A percentile compares a stretch with the other conserved stretches of the same genome.
These are phyloP conservation scores for Colletotrichum cereale DNA, from an alignment of 2,329 filamentous ascomycete species.

Conservation along the genomic window DNA sequence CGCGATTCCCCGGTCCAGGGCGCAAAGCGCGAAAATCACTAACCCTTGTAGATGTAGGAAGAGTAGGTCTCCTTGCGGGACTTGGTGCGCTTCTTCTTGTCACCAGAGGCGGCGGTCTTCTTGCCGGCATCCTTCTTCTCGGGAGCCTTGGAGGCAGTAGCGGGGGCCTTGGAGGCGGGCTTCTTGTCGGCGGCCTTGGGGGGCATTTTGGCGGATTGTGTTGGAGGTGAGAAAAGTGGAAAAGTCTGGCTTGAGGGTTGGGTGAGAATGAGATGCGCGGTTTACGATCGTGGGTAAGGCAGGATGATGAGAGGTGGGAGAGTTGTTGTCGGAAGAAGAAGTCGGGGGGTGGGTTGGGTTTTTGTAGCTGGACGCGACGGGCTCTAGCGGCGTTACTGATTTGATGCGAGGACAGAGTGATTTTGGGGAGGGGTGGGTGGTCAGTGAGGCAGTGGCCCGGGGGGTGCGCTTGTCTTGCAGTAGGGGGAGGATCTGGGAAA, in stretches of 20 bases:
- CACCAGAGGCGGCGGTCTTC: conserved; percentile 96
- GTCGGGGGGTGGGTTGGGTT: conserved; percentile 65
- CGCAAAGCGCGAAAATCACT: not conserved
- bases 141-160: conserved; percentile 74
- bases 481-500: not conserved
- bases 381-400: conserved; percentile 69
- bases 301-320: conserved; percentile 52
- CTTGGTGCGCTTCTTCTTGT: conserved; percentile 99
- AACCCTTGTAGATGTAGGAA: conserved; percentile 99
- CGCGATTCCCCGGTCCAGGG: not conserved
- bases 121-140: conserved; percentile 99
- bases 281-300: conserved; percentile 46
- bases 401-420: conserved; percentile 49
- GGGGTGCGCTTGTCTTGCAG: conserved; percentile 12
- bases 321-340: conserved; percentile 61
- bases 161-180: conserved; percentile 96
- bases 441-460: conserved; percentile 14
- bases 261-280: conserved; percentile 39
- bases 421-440: conserved; percentile 42
- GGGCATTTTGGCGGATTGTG: conserved; percentile 78
- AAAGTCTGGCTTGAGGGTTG: conserved; percentile 36
- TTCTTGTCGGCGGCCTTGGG: conserved; percentile 99
- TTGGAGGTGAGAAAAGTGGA: not conserved
- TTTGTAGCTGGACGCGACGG: conserved; percentile 72
- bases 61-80: conserved; percentile 99